These are phyloP conservation scores for Pichia membranifaciens DNA, from an alignment of 805 yeast genomes.

Conservation along the genomic window DNA sequence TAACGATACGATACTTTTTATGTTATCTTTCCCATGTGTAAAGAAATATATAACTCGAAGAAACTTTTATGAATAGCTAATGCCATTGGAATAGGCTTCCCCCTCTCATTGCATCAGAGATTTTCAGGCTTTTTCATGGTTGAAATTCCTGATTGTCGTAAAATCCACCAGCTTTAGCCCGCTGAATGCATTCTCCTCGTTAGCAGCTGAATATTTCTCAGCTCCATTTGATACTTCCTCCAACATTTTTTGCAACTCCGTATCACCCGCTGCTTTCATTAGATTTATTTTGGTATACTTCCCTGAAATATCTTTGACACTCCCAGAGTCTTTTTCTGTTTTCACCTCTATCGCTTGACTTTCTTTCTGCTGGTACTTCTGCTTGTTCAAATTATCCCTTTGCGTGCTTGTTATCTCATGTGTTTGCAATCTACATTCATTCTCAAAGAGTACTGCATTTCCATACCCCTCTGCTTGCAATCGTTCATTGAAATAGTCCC, in stretches of 20 bases:
- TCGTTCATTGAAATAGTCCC: constrained; percentile 6
- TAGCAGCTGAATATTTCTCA: constrained; percentile 5
- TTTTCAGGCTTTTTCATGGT: not conserved
- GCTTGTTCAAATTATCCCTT: not conserved
- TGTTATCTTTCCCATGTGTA: not conserved
- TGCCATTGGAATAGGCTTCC: too few species aligned
- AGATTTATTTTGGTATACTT: constrained; percentile 13
- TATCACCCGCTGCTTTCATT: constrained; percentile 1
- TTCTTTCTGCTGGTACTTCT: not conserved
- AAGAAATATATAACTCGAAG: too few species aligned
- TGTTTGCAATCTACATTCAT: constrained; percentile 10
- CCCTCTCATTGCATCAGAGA: not conserved
- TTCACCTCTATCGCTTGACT: not conserved
- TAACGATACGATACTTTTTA: not conserved
- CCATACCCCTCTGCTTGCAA: constrained; percentile 1
- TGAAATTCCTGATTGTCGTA: constrained; percentile 14
- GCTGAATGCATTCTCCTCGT: constrained; percentile 16
- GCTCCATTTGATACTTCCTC: constrained; percentile 2
- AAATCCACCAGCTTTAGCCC: constrained; percentile 21
- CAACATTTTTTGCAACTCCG: constrained; percentile 16
- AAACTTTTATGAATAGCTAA: too few species aligned
- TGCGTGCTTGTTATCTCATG: not conserved
- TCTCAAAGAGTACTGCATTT: not conserved
- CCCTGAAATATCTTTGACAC: not conserved
- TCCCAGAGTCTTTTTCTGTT: not conserved